Evolutionary conservation across 1,139 yeast genomes (phyloP), one percentile per base, ranked within the genome.

Genomic region (Blastobotrys ciferrii): DNA sequence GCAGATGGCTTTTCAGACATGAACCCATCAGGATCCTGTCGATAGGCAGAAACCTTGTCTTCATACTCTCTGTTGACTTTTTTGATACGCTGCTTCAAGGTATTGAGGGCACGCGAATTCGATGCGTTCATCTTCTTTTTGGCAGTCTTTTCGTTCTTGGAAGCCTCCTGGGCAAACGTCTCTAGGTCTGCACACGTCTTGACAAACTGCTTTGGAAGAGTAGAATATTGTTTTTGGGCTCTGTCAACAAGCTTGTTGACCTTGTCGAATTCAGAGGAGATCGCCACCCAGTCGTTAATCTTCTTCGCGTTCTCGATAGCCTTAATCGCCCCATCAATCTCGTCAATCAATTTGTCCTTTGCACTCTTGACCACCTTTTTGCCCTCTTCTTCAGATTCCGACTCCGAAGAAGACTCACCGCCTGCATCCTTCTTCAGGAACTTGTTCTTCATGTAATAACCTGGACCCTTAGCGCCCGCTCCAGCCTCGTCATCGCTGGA

Each of bases 331-430:
- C 76, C 75, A 60, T 80, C 84, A 73, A 92, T 79, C 68, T 92
- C 98, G 66, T 89, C 98, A 58, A 88, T 67, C 54, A 91, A 76
- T 72, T 91, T 94, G 59, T 91, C 98, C 72, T 86, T 88, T 50
- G 97, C 96, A 52, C 94, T 82, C 71, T 87, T 91, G 60, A 92
- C 97, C 43, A 89, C 88, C 62, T 84, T 86, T 68, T 83, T 84
- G 48, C 63, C 68, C 45, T 80, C 84, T 47, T 73, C 77, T 53
- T 82, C 87, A 46, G 72, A 65, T 49, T 77, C 82, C 42, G 73
- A 69, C 54, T 81, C 86, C 43, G 77, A 73, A 32, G 65, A 77
- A 55, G 69, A 67, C 32, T 65, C 65, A 42, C 77, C 79, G 54
- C 76, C 79, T 53, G 72, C 71, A 56, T 50, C 58, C 13, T 67